These are phyloP conservation scores for Purpureocillium lavendulum DNA, from an alignment of 2,329 filamentous ascomycete genomes.

Conservation along the genomic window DNA sequence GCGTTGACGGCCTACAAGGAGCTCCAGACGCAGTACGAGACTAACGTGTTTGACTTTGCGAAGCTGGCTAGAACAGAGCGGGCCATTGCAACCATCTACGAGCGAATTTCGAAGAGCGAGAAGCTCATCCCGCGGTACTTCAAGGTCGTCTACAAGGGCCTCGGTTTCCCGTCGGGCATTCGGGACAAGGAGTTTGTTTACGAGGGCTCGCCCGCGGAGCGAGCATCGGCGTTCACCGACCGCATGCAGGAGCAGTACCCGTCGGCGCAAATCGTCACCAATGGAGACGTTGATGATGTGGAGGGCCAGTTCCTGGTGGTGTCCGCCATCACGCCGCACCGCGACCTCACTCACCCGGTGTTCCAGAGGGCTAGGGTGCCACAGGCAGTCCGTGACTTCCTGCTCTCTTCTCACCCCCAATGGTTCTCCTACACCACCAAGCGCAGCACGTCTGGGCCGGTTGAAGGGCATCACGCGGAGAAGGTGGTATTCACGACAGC, in stretches of 20 bases:
- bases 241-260: conserved; percentile 89
- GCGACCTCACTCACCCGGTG: conserved; percentile 72
- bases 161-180: conserved; percentile 74
- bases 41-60: conserved; percentile 79
- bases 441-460: conserved; percentile 59
- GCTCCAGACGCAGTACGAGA: conserved; percentile 84
- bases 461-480: conserved; percentile 68
- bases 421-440: conserved; percentile 70
- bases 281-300: conserved; percentile 63
- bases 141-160: conserved; percentile 79
- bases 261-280: conserved; percentile 69
- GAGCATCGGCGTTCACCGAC: conserved; percentile 75
- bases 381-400: conserved; percentile 76
- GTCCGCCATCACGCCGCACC: conserved; percentile 71
- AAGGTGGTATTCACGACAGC: conserved; percentile 79
- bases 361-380: conserved; percentile 83
- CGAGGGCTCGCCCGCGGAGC: conserved; percentile 70
- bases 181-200: conserved; percentile 91
- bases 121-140: conserved; percentile 78
- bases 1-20: conserved; percentile 85
- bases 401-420: conserved; percentile 69
- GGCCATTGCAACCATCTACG: conserved; percentile 88
- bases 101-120: conserved; percentile 76
- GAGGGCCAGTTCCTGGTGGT: conserved; percentile 89
- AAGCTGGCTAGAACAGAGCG: conserved; percentile 85